Percentiles rank a stretch among this genome's conserved stretches.
phyloP scores from a whole-genome alignment of 768 basidiomycete species.

The Naganishia antarctica region DNA sequence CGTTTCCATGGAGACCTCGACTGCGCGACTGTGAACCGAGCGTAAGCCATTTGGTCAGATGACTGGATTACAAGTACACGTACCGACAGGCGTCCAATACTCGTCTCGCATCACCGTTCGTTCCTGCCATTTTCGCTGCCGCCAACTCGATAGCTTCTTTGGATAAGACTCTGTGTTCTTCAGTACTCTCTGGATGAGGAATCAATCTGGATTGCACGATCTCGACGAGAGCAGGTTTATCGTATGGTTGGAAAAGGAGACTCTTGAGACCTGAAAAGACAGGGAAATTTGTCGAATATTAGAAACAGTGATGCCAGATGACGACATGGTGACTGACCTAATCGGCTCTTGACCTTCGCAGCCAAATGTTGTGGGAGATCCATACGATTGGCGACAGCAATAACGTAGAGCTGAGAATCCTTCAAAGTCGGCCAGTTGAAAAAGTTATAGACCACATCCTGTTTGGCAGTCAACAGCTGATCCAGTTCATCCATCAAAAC shows the following conservation, averaged over 20 bases:
- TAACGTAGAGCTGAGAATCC: slow-evolving; percentile 81
- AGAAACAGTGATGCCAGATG: neutral
- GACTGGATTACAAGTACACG: slow-evolving; percentile 29
- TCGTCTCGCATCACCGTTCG: slow-evolving; percentile 89
- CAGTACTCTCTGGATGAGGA: slow-evolving; percentile 50
- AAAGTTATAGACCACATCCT: slow-evolving; percentile 98
- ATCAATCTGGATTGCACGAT: slow-evolving; percentile 80
- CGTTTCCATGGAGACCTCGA: slow-evolving; percentile 61
- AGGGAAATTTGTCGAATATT: neutral
- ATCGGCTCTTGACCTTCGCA: slow-evolving; percentile 82
- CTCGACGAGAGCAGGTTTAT: slow-evolving; percentile 65
- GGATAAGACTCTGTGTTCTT: slow-evolving; percentile 54
- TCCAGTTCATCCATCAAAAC: slow-evolving; percentile 98
- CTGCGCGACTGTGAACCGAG: slow-evolving; percentile 61
- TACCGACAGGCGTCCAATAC: slow-evolving; percentile 89
- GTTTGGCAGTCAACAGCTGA: slow-evolving; percentile 89
- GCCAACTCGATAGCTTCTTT: slow-evolving; percentile 79
- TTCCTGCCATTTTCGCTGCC: slow-evolving; percentile 69
- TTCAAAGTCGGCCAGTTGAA: slow-evolving; percentile 97
- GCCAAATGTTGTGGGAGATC: slow-evolving; percentile 92
- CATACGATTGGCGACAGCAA: slow-evolving; percentile 98
- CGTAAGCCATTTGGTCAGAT: neutral
- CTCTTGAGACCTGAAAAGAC: slow-evolving; percentile 41
- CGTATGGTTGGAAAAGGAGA: slow-evolving; percentile 69
- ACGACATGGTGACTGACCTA: slow-evolving; percentile 57